Evolutionary conservation across 306 rosid species (phyloP).

Genomic region (Clitoria ternatea): DNA sequence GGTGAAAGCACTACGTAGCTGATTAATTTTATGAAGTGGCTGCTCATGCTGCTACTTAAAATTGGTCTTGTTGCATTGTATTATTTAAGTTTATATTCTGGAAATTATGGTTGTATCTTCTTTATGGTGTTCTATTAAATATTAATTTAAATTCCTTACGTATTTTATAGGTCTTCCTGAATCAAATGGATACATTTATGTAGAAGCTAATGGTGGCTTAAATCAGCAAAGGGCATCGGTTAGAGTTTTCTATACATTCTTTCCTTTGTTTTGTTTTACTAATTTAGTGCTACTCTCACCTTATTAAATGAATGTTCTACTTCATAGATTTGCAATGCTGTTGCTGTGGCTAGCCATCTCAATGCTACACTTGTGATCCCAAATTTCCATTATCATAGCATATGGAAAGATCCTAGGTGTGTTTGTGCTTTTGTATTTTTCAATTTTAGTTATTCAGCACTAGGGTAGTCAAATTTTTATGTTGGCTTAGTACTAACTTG

Average conservation of each 20-base stretch:
- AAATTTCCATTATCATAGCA: conserved; percentile 94
- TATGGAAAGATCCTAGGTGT: conserved; percentile 99
- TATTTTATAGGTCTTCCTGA: conserved; percentile 60
- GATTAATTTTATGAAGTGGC: neutral
- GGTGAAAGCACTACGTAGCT: neutral
- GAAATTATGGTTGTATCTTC: neutral
- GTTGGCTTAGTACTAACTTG: too few relatives aligned
- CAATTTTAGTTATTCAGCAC: conserved; percentile 1
- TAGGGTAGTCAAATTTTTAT: neutral
- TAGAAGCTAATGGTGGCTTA: conserved; percentile 97
- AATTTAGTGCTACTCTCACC: too few relatives aligned
- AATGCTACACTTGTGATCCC: conserved; percentile 97
- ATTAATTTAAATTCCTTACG: neutral
- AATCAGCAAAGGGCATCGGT: conserved; percentile 98
- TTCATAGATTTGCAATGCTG: conserved; percentile 92
- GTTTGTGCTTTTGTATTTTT: conserved; percentile 28
- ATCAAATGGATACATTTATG: conserved; percentile 88
- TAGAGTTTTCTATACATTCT: conserved; percentile 34
- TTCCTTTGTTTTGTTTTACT: too few relatives aligned
- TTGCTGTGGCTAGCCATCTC: conserved; percentile 95
- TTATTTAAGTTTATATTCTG: neutral
- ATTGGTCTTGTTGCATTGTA: neutral
- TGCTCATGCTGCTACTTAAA: neutral
- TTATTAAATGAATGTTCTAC: too few relatives aligned
- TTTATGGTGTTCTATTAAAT: neutral